Evolutionary conservation across 495 filamentous ascomycete species (phyloP), one percentile per base, ranked within the genome.

Genomic region (Penicillium dipodomyicola): DNA sequence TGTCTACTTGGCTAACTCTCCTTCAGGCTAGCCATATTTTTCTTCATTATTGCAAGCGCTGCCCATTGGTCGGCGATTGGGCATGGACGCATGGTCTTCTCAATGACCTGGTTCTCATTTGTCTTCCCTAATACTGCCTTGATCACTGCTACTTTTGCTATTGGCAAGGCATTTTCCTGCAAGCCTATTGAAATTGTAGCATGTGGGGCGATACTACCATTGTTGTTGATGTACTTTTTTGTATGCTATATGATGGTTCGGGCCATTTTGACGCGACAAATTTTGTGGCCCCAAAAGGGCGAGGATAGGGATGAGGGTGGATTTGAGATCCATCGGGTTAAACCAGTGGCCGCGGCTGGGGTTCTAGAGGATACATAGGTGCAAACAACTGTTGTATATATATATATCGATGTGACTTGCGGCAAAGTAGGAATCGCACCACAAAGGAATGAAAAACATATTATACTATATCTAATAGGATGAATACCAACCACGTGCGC

Each of bases 71-170:
- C 85, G n/a, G 85, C 87, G 35, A 76, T 88, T n/a, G 72, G 73
- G 5, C 80, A 69, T 29, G 83, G 82, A 39, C 64, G 69, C n/a
- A 84, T 91, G 74, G 78, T 79, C 12, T 96, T 92, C 64, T 85
- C 87, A 23, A 93, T 96, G 90, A 90, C 84, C 4, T 96, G 90
- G 89, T 94, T 84, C 68, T 89, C 86, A 0, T 96, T 92, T 65
- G 79, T 96, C 0, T 96, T 96, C 64, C 91, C 91, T 4, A 93
- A 96, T 60, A 93, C 89, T 7, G 87, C 88, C 0, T 68, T 91
- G 59, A 75, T 87, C 32, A 89, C 86, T 0, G 87, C 89, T 0
- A 92, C 89, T 0, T 85, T 88, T 60, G 84, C 85, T 3, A 73
- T 93, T n/a, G 86, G 82, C 4, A 78, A 77, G 32, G 84, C 84